Evolutionary conservation across 1,284 basidiomycete genomes (phyloP).

Genomic region (Thecaphora frezii): DNA sequence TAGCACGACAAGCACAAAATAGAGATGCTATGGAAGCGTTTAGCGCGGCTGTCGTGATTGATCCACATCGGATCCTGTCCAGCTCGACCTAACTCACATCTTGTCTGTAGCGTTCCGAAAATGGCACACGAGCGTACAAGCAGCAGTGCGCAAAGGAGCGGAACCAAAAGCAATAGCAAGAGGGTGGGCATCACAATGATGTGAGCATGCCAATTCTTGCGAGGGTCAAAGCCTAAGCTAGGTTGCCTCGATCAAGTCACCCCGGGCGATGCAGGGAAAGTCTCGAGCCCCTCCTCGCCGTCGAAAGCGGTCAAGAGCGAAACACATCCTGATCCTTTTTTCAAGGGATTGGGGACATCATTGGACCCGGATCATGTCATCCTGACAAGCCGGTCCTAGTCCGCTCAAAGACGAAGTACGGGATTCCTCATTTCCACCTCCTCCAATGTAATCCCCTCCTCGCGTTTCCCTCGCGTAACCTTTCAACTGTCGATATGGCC

Average conservation of each 20-base stretch:
- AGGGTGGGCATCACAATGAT: slow-evolving; percentile 31
- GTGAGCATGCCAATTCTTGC: slow-evolving; percentile 26
- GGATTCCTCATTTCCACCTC: too few species aligned
- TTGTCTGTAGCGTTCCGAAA: slow-evolving; percentile 16
- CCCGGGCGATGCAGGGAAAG: slow-evolving; percentile 24
- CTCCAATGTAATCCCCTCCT: too few species aligned
- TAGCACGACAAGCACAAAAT: not conserved
- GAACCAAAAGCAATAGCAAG: slow-evolving; percentile 1
- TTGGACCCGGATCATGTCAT: not conserved
- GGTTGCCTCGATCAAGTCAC: slow-evolving; percentile 47
- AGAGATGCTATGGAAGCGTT: not conserved
- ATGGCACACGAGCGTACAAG: not conserved
- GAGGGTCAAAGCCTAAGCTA: slow-evolving; percentile 43
- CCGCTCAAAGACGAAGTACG: not conserved
- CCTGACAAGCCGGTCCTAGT: not conserved
- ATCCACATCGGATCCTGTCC: too few species aligned
- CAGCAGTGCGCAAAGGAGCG: not conserved
- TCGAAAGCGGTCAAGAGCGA: too few species aligned
- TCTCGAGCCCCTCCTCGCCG: not conserved
- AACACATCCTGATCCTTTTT: not conserved
- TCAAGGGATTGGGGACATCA: not conserved
- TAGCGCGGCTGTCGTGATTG: too few species aligned
- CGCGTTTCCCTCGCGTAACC: too few species aligned
- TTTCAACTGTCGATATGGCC: not conserved
- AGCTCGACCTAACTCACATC: too few species aligned